Evolutionary conservation across 495 filamentous ascomycete species (phyloP), one percentile per base, ranked within the genome.

Genomic region (Aspergillus diversus): DNA sequence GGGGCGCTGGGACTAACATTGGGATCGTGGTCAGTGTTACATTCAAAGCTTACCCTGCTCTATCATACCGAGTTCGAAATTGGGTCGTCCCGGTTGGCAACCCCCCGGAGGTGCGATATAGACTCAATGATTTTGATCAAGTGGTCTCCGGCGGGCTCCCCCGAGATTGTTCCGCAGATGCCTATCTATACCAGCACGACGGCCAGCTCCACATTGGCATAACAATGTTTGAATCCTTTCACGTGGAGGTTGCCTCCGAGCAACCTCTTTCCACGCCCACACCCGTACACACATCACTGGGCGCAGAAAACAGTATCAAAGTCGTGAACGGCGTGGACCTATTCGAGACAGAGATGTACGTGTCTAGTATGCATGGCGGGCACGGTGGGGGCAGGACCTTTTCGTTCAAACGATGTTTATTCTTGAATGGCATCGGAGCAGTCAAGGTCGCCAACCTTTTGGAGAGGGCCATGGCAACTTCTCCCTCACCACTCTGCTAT

Each of bases 371-470:
- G 83, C 84, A 88, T 57, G 82, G 83, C 51, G 86, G 84, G 17
- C 85, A 88, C 63, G 79, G 79, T 57, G 71, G 79, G 31, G 79
- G 77, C 69, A 87, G 86, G 71, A 88, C 84, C 1, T 87, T 81
- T 54, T 81, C 86, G 17, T 88, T 89, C 77, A 88, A 88, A 76
- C 80, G 86, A 73, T 88, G 86, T 69, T 54, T 88, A 64, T 88
- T 88, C 67, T 74, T 89, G 47, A 84, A 84, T 64, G 0, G 66
- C 61, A 82, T 88, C 58, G 80, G 77, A 75, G 59, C 52, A 74
- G 60, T 31, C 16, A 65, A 70, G 54, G 50, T 87, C 31, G 67
- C 69, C 39, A 63, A 76, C 5, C 57, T 60, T n/a, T 74, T 87
- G 55, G 59, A 83, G 42, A 63, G 63, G 33, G 82, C 84, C 17